Percentiles rank a stretch among this genome's conserved stretches.
Evolutionary conservation across 2,329 filamentous ascomycete species (phyloP).

Genomic region (Trichoderma hamatum): DNA sequence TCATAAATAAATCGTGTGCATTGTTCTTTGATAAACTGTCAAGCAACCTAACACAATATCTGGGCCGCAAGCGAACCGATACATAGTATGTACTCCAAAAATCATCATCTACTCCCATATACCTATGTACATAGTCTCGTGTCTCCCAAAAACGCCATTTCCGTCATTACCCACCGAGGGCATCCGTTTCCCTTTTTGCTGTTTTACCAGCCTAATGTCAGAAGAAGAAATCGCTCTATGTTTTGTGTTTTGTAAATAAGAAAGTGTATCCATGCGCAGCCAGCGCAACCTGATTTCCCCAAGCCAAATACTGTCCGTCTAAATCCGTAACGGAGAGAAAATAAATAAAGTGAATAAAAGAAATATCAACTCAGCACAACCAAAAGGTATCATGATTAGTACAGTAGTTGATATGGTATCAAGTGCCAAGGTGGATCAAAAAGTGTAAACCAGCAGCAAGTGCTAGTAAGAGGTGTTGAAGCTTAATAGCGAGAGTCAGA

Average conservation of each 20-base stretch:
- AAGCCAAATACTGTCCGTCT: neutral
- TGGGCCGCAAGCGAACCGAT: neutral
- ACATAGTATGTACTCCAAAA: neutral
- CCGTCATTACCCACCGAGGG: neutral
- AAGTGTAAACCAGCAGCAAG: neutral
- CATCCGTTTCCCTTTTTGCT: slow-evolving; percentile 12
- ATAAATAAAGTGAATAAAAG: neutral
- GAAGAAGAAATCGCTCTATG: slow-evolving; percentile 22
- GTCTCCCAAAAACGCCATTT: slow-evolving; percentile 11
- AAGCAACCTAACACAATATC: neutral
- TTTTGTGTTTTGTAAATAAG: slow-evolving; percentile 4
- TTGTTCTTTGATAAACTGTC: neutral
- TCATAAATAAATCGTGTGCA: neutral
- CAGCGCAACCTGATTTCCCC: neutral
- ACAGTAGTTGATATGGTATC: neutral
- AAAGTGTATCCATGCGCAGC: neutral
- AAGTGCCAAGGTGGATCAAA: neutral
- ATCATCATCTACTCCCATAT: neutral
- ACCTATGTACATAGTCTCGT: neutral
- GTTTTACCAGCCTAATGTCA: neutral
- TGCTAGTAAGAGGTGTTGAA: neutral
- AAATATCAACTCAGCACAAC: neutral
- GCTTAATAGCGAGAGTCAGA: neutral
- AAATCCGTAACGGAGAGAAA: neutral
- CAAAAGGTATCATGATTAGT: neutral